These are phyloP conservation scores for Calendula officinalis DNA, from an alignment of 129 eudicot genomes.

Conservation along the genomic window DNA sequence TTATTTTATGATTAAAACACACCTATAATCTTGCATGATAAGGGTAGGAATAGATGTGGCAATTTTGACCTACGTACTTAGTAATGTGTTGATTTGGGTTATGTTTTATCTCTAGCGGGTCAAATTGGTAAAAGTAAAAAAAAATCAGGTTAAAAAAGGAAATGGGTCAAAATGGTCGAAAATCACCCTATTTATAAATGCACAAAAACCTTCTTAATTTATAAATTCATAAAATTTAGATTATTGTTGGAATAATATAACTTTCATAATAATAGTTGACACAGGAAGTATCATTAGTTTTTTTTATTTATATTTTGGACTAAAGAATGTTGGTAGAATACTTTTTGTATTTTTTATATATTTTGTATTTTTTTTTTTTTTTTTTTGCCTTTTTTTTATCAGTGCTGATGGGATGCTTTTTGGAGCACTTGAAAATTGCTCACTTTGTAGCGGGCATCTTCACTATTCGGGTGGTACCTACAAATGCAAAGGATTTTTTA, in stretches of 20 bases:
- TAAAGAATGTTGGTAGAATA: not conserved
- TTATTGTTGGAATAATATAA: too few relatives aligned
- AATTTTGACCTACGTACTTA: not conserved
- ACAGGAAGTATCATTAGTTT: too few relatives aligned
- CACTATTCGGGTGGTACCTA: slow-evolving; percentile 77
- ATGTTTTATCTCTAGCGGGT: not conserved
- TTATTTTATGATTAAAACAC: not conserved
- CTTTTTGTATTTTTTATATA: not conserved
- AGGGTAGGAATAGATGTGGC: not conserved
- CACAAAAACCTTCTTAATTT: not conserved
- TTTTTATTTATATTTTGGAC: not conserved
- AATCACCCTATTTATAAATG: not conserved
- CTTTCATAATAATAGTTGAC: too few relatives aligned
- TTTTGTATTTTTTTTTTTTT: not conserved
- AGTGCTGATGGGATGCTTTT: slow-evolving; percentile 97
- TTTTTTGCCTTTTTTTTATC: slow-evolving; percentile 17
- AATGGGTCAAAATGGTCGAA: not conserved
- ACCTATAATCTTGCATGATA: slow-evolving; percentile 1
- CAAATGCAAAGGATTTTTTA: slow-evolving; percentile 68
- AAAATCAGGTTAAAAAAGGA: not conserved
- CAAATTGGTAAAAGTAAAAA: not conserved
- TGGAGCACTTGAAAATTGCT: slow-evolving; percentile 66
- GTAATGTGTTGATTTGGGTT: not conserved
- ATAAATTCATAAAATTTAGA: too few relatives aligned
- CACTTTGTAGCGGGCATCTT: slow-evolving; percentile 67